Conservation (phyloP, 768 basidiomycete species). For the Podaxis sp. region DNA sequence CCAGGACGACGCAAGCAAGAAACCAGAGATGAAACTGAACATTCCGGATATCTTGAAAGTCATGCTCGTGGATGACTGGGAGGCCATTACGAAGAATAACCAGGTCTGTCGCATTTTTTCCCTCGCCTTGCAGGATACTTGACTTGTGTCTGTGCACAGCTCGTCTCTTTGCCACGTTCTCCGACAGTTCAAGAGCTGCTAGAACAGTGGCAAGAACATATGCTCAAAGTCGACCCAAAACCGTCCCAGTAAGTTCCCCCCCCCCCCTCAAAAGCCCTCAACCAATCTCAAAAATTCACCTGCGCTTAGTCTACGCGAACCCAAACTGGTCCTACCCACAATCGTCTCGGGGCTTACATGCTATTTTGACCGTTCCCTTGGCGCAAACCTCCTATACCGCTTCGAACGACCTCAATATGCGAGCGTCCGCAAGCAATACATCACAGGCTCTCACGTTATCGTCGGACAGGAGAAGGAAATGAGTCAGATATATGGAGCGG, state of each 20-base stretch:
- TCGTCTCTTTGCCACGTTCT: constrained; percentile 76
- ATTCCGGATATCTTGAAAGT: constrained; percentile 90
- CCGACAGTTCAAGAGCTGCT: constrained; percentile 79
- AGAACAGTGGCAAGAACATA: constrained; percentile 68
- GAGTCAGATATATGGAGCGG: constrained; percentile 90
- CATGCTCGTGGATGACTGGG: constrained; percentile 95
- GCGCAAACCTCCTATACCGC: constrained; percentile 87
- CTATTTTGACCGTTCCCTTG: constrained; percentile 92
- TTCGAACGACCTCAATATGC: constrained; percentile 95
- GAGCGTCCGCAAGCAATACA: constrained; percentile 65
- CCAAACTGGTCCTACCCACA: constrained; percentile 67
- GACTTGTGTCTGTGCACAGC: constrained; percentile 35
- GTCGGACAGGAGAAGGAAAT: constrained; percentile 72
- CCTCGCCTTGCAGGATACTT: background rate
- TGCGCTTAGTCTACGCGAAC: constrained; percentile 58
- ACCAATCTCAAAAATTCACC: background rate
- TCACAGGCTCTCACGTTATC: constrained; percentile 67
- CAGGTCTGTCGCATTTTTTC: constrained; percentile 46
- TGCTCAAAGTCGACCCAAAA: constrained; percentile 37
- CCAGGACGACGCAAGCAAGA: constrained; percentile 74
- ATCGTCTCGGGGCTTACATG: constrained; percentile 80
- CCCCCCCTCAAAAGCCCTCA: background rate
- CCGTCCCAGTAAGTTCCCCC: constrained; percentile 38
- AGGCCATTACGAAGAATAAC: constrained; percentile 90
- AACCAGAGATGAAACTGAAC: constrained; percentile 85